Conservation (phyloP, 495 filamentous ascomycete species). For the Lasiosphaeriaceae sp. region DNA sequence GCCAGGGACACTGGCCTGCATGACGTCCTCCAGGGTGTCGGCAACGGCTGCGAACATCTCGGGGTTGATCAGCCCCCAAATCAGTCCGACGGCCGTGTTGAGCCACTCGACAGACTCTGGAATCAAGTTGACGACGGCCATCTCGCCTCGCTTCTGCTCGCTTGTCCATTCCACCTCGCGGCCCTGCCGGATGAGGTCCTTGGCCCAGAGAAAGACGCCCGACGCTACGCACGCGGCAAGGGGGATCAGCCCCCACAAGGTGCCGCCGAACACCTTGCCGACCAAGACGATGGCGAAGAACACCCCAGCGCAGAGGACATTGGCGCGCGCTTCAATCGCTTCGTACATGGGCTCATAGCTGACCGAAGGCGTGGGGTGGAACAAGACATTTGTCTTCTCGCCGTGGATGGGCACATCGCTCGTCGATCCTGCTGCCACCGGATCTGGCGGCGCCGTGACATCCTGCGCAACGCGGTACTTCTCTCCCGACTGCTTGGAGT, state of each 20-base stretch:
- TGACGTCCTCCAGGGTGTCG: slow-evolving; percentile 67
- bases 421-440: slow-evolving; percentile 70
- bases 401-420: slow-evolving; percentile 93
- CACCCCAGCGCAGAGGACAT: slow-evolving; percentile 62
- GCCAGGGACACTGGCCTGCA: slow-evolving; percentile 88
- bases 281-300: slow-evolving; percentile 69
- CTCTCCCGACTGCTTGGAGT: slow-evolving; percentile 50
- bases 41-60: slow-evolving; percentile 77
- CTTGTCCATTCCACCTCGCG: slow-evolving; percentile 83
- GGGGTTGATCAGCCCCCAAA: slow-evolving; percentile 89
- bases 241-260: slow-evolving; percentile 70
- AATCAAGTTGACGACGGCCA: slow-evolving; percentile 76
- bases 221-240: slow-evolving; percentile 63
- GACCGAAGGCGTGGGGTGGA: slow-evolving; percentile 87
- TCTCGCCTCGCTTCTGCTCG: slow-evolving; percentile 79
- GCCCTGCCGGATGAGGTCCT: slow-evolving; percentile 76
- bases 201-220: slow-evolving; percentile 83
- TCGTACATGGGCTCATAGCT: slow-evolving; percentile 83
- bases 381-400: slow-evolving; percentile 93
- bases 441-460: slow-evolving; percentile 85
- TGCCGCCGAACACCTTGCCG: slow-evolving; percentile 75
- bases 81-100: slow-evolving; percentile 74
- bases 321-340: slow-evolving; percentile 66
- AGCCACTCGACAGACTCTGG: slow-evolving; percentile 92
- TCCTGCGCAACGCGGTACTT: slow-evolving; percentile 85